These are phyloP conservation scores for Candida qinlingensis DNA, from an alignment of 805 yeast genomes.

Conservation along the genomic window DNA sequence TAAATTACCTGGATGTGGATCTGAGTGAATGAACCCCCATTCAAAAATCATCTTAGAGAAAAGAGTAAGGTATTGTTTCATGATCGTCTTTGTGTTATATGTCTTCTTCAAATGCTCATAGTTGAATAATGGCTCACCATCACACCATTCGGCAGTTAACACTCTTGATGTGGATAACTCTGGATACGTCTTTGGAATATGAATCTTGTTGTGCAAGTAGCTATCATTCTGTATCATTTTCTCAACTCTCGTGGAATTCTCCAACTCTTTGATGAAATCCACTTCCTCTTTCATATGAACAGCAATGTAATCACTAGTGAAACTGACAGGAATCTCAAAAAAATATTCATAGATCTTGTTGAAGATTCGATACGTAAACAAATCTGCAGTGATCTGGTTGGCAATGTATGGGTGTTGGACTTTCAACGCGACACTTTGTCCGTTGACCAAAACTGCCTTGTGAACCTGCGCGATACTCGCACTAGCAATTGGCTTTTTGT, in stretches of 20 bases:
- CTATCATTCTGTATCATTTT: conserved; percentile 37
- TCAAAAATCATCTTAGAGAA: conserved; percentile 53
- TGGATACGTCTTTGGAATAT: conserved; percentile 50
- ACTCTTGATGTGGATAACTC: conserved; percentile 45
- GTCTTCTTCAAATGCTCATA: conserved; percentile 35
- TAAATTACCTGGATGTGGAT: conserved; percentile 79
- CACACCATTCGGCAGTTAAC: conserved; percentile 70
- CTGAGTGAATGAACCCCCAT: conserved; percentile 64
- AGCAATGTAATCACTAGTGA: conserved; percentile 52
- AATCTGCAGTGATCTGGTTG: conserved; percentile 56
- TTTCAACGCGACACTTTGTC: conserved; percentile 57
- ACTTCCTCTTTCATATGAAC: conserved; percentile 55
- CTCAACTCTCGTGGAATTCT: conserved; percentile 42
- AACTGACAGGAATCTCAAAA: conserved; percentile 60
- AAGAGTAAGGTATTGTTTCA: conserved; percentile 43
- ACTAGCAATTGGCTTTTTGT: conserved; percentile 60
- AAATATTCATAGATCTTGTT: conserved; percentile 49
- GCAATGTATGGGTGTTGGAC: conserved; percentile 60
- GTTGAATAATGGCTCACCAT: conserved; percentile 56
- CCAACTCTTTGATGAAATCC: conserved; percentile 51
- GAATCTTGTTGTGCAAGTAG: conserved; percentile 35
- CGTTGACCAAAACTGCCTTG: conserved; percentile 40
- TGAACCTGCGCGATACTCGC: conserved; percentile 76
- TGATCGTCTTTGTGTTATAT: conserved; percentile 33
- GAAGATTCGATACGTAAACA: conserved; percentile 48